Base-by-base conservation (phyloP, 2,329 filamentous ascomycete species). In the Ambrosiella cleistominuta region DNA sequence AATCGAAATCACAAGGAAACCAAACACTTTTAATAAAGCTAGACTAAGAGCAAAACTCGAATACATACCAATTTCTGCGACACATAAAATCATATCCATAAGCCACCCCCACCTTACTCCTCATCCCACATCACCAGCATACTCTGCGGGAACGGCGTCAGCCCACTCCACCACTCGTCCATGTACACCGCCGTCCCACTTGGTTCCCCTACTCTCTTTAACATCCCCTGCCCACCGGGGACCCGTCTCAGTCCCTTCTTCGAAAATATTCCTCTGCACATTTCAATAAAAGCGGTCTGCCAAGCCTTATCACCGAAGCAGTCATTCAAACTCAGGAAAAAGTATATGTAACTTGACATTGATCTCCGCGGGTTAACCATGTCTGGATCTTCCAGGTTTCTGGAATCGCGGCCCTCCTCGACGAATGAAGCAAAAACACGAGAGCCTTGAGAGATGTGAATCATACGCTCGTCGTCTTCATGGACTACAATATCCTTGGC, bases 361-460 rank as follows among this genome's bases (percentile, higher is more conserved):
- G 83, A 80, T 0, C 86, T 79, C 17, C 77, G 73, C 0, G 86
- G 79, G 62, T 81, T 74, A 11, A 90, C 77, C 35, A 71, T 68
- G 1, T 77, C 71, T 0, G 84, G 81, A 54, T 79, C 68, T 0
- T 83, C 80, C 72, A 86, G 87, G 60, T 77, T 70, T 1, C 63
- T 67, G 0, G 77, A 69, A 62, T 86, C 82, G 36, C 73, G 73
- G 35, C 78, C 76, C 0, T 80, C 78, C 1, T 71, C 65, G 47
- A 81, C 78, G 40, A 85, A 82, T 62, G 77, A 80, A 36, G 85
- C 75, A 60, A 85, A 81, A 44, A 88, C 72, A 15, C 76, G 77
- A 59, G 83, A 76, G 5, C 79, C 80, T 0, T 75, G 65, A 49
- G 76, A 70, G 61, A 86, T 71, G 0, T 67, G 63, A 13, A 84